These are phyloP conservation scores for Pseudocercospora cruenta DNA, from an alignment of 2,329 filamentous ascomycete species.

Conservation along the genomic window DNA sequence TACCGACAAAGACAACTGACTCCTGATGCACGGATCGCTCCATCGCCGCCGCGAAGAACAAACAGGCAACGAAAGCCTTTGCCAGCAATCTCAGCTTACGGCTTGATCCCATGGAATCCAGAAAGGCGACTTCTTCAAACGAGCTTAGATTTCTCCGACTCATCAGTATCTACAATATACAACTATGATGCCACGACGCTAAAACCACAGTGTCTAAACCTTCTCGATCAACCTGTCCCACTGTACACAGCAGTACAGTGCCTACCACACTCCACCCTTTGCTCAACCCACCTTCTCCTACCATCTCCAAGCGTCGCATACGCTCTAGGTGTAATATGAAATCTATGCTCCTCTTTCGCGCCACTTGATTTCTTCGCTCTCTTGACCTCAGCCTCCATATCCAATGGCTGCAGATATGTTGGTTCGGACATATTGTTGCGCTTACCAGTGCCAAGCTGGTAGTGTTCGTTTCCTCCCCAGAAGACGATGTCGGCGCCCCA, in stretches of 20 bases:
- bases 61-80: no score
- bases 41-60: no score
- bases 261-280: constrained; percentile 84
- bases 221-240: constrained; percentile 14
- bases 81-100: no score
- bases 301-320: constrained; percentile 68
- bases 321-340: constrained; percentile 78
- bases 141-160: not conserved
- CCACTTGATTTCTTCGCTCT: constrained; percentile 64
- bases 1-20: no score
- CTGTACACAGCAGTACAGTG: constrained; percentile 85
- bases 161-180: not conserved
- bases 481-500: constrained; percentile 88
- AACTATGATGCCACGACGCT: not conserved
- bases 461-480: constrained; percentile 95
- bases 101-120: not conserved
- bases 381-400: constrained; percentile 64
- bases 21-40: no score
- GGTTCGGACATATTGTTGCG: constrained; percentile 78
- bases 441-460: constrained; percentile 89
- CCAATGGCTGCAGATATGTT: constrained; percentile 76
- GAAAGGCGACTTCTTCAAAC: not conserved
- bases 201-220: not conserved
- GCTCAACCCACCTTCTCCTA: constrained; percentile 75
- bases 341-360: constrained; percentile 67